Evolutionary conservation across 371 early-diverging fungal genomes (phyloP).

Genomic region (Mucor sp.): DNA sequence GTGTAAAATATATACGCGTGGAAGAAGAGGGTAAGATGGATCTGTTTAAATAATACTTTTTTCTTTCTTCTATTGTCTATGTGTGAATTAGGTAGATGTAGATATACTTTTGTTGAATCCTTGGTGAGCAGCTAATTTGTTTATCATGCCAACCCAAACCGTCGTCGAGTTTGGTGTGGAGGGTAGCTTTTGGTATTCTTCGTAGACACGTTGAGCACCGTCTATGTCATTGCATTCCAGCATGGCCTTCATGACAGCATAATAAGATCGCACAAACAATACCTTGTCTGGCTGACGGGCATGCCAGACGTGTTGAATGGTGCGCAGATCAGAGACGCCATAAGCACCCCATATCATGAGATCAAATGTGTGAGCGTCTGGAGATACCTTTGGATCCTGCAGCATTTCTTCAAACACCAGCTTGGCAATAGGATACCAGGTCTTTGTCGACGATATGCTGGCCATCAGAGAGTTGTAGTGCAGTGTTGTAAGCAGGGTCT

Average conservation of each 20-base stretch:
- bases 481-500: background rate
- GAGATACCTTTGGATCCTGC: background rate
- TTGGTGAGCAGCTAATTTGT: conserved; percentile 13
- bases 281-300: background rate
- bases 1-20: background rate
- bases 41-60: background rate
- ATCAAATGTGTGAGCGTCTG: conserved; percentile 30
- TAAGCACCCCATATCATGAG: conserved; percentile 33
- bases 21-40: background rate
- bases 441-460: conserved; percentile 17
- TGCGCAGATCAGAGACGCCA: conserved; percentile 19
- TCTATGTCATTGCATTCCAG: conserved; percentile 13
- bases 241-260: conserved; percentile 27
- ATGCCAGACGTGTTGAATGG: conserved; percentile 8
- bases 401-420: conserved; percentile 35
- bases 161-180: conserved; percentile 10
- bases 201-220: conserved; percentile 15
- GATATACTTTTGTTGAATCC: conserved; percentile 1
- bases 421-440: conserved; percentile 34
- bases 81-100: background rate
- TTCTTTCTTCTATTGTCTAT: background rate
- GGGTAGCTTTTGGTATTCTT: conserved; percentile 10
- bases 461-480: conserved; percentile 40
- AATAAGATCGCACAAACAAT: conserved; percentile 27
- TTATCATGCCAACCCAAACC: conserved; percentile 19